Percentiles rank a stretch among this genome's conserved stretches.
Evolutionary conservation across 352 stramenopile species (phyloP).

Genomic region (Globisporangium uncinulatum): DNA sequence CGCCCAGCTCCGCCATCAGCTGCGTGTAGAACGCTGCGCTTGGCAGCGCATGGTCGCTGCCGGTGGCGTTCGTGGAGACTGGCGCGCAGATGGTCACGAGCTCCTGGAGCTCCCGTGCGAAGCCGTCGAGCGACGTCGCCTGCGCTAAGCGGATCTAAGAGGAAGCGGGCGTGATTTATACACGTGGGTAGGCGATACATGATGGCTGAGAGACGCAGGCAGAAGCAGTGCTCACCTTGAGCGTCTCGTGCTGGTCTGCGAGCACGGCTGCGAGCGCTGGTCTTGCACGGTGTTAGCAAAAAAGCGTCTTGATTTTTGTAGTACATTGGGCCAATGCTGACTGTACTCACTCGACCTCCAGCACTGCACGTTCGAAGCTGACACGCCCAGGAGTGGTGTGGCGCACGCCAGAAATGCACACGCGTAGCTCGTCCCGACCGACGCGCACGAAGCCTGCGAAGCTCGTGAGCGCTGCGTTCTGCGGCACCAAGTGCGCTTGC

Average conservation of each 20-base stretch:
- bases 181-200: neutral
- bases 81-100: constrained; percentile 42
- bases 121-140: constrained; percentile 42
- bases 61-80: neutral
- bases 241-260: constrained; percentile 27
- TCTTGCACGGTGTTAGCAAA: no score
- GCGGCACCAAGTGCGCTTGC: constrained; percentile 27
- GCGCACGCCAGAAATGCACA: constrained; percentile 36
- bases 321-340: no score
- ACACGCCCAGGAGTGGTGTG: constrained; percentile 15
- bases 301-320: no score
- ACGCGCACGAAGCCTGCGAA: constrained; percentile 59
- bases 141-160: constrained; percentile 39
- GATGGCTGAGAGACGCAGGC: neutral
- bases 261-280: constrained; percentile 41
- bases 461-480: constrained; percentile 29
- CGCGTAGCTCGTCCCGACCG: constrained; percentile 36
- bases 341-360: constrained; percentile 36
- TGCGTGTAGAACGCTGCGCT: constrained; percentile 49
- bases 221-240: constrained; percentile 28
- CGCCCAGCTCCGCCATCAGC: constrained; percentile 55
- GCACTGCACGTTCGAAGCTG: constrained; percentile 29
- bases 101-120: constrained; percentile 53
- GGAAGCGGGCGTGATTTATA: neutral
- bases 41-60: constrained; percentile 19